Conservation (phyloP, 148 eudicot genomes). For the Fagopyrum esculentum region DNA sequence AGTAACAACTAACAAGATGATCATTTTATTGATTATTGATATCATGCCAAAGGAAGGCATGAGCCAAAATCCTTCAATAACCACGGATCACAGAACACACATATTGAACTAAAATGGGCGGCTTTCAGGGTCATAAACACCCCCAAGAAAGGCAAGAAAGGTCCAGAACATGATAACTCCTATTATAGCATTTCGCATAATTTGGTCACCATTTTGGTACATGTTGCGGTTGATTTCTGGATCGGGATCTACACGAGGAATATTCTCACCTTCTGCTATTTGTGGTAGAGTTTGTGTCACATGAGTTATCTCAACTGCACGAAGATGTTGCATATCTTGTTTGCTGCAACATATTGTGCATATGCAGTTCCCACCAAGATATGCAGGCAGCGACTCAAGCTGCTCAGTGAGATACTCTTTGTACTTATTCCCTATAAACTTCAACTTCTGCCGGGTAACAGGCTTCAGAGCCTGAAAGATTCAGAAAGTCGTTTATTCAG, state of each 20-base stretch:
- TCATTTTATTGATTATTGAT: neutral
- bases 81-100: neutral
- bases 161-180: conserved; percentile 63
- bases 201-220: conserved; percentile 31
- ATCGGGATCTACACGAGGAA: conserved; percentile 19
- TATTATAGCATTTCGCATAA: conserved; percentile 52
- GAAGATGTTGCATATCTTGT: conserved; percentile 13
- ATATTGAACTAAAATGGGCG: conserved; percentile 18
- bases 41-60: neutral
- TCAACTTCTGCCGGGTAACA: conserved; percentile 58
- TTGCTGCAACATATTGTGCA: conserved; percentile 51
- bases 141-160: conserved; percentile 46
- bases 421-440: conserved; percentile 52
- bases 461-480: conserved; percentile 66
- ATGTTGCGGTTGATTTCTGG: conserved; percentile 22
- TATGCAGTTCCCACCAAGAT: conserved; percentile 66
- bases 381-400: conserved; percentile 53
- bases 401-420: conserved; percentile 41
- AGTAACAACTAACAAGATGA: neutral
- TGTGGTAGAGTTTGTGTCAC: conserved; percentile 19
- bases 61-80: neutral
- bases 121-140: conserved; percentile 42
- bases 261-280: conserved; percentile 17
- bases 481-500: neutral
- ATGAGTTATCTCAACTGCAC: conserved; percentile 15